Percentiles rank a stretch among this genome's conserved stretches.
Evolutionary conservation across 257 asterid species (phyloP).

Genomic region (Capsicum chinense): DNA sequence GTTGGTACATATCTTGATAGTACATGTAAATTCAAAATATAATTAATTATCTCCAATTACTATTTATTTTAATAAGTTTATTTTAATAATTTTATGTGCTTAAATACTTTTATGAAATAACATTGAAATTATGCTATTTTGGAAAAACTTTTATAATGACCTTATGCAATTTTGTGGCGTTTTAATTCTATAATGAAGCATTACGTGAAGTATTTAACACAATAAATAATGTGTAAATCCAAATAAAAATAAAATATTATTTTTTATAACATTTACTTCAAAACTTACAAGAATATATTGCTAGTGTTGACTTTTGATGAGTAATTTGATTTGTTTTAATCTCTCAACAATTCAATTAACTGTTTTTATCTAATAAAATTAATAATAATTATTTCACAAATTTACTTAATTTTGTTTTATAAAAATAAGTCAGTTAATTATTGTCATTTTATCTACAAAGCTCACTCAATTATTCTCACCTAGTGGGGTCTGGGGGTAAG

Average conservation of each 20-base stretch:
- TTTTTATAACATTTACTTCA: not conserved
- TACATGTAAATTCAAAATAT: not conserved
- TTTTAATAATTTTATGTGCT: not conserved
- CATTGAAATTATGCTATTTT: not conserved
- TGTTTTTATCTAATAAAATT: not conserved
- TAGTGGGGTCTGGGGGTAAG: too few relatives aligned
- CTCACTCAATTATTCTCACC: not conserved
- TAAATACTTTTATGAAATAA: not conserved
- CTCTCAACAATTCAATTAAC: not conserved
- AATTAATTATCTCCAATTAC: not conserved
- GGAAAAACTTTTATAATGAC: not conserved
- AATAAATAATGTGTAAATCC: not conserved
- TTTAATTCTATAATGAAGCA: not conserved
- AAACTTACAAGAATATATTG: not conserved
- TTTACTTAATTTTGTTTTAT: not conserved
- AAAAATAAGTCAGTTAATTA: not conserved
- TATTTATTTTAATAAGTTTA: not conserved
- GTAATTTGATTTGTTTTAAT: not conserved
- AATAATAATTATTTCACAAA: not conserved
- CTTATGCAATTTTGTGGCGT: too few relatives aligned
- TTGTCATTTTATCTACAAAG: not conserved
- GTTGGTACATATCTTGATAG: conserved; percentile 5
- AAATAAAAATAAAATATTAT: not conserved
- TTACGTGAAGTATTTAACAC: not conserved
- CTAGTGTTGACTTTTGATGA: not conserved